Percentiles rank a stretch among this genome's conserved stretches.
Evolutionary conservation across 2,329 filamentous ascomycete genomes (phyloP).

Genomic region (Endoconidiophora polonica): DNA sequence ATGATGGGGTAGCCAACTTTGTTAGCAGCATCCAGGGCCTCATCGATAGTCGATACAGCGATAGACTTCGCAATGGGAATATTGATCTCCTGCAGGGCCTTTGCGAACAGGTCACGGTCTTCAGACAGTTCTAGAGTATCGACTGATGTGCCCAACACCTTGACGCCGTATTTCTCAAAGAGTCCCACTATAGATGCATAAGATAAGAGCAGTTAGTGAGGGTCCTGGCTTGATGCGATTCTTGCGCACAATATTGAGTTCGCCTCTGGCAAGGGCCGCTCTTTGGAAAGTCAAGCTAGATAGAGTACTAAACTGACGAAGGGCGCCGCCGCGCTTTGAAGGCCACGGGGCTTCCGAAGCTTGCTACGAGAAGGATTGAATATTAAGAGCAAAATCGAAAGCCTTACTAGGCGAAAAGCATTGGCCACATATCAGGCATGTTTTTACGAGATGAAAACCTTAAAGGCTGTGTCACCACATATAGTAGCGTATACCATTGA

Average conservation of each 20-base stretch:
- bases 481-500: neutral
- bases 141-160: slow-evolving; percentile 87
- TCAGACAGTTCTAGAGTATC: slow-evolving; percentile 74
- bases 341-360: neutral
- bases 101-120: slow-evolving; percentile 89
- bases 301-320: neutral
- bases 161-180: slow-evolving; percentile 88
- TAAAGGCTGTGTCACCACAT: slow-evolving; percentile 2
- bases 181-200: slow-evolving; percentile 43
- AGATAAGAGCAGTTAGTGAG: slow-evolving; percentile 2
- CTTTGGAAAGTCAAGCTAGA: neutral
- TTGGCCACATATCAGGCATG: neutral
- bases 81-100: slow-evolving; percentile 90
- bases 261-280: neutral
- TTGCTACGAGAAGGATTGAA: neutral
- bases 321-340: neutral
- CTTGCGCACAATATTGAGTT: neutral
- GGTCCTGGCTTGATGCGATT: neutral
- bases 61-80: slow-evolving; percentile 96
- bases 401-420: slow-evolving; percentile 6
- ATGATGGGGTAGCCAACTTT: slow-evolving; percentile 93
- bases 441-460: slow-evolving; percentile 9
- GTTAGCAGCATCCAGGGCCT: slow-evolving; percentile 74
- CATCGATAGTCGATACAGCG: slow-evolving; percentile 78
- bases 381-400: slow-evolving; percentile 5